Conservation (phyloP, 768 basidiomycete species). For the Lanmaoa pseudosensibilis region DNA sequence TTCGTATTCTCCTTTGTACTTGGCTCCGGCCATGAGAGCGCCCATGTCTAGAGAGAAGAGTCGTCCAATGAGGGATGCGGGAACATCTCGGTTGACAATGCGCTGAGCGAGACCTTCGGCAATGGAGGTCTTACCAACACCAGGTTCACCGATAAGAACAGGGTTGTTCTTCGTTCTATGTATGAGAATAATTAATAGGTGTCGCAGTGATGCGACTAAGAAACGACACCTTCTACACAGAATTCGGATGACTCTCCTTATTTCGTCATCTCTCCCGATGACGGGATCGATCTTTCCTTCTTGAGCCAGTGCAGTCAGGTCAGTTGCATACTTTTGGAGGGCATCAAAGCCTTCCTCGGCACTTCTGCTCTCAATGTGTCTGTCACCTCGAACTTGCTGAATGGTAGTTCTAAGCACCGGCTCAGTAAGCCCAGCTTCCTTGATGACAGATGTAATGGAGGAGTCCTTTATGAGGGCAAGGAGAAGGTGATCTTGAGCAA, state of each 20-base stretch:
- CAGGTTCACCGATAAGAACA: slow-evolving; percentile 93
- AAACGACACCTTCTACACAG: slow-evolving; percentile 68
- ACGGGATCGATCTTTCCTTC: slow-evolving; percentile 96
- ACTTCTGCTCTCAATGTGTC: slow-evolving; percentile 78
- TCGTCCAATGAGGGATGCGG: slow-evolving; percentile 66
- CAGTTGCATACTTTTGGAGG: slow-evolving; percentile 82
- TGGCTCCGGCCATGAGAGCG: slow-evolving; percentile 89
- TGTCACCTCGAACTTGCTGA: slow-evolving; percentile 77
- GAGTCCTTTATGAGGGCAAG: slow-evolving; percentile 80
- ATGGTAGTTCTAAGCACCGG: slow-evolving; percentile 73
- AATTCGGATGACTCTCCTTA: slow-evolving; percentile 80
- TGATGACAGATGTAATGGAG: slow-evolving; percentile 65
- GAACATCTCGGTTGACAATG: slow-evolving; percentile 92
- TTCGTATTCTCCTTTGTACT: slow-evolving; percentile 96
- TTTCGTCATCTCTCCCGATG: slow-evolving; percentile 91
- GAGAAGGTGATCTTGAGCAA: slow-evolving; percentile 91
- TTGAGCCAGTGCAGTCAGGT: slow-evolving; percentile 83
- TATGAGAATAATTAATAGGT: slow-evolving; percentile 28
- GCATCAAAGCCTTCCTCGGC: slow-evolving; percentile 96
- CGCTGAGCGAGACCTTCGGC: slow-evolving; percentile 95
- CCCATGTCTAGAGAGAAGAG: slow-evolving; percentile 93
- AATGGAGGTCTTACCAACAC: slow-evolving; percentile 95
- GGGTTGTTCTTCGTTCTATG: slow-evolving; percentile 94
- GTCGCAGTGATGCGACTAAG: background rate
- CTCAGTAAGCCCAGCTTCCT: slow-evolving; percentile 73